Evolutionary conservation across 306 rosid species (phyloP), one percentile per base, ranked within the genome.

Genomic region (Glycine tomentella): DNA sequence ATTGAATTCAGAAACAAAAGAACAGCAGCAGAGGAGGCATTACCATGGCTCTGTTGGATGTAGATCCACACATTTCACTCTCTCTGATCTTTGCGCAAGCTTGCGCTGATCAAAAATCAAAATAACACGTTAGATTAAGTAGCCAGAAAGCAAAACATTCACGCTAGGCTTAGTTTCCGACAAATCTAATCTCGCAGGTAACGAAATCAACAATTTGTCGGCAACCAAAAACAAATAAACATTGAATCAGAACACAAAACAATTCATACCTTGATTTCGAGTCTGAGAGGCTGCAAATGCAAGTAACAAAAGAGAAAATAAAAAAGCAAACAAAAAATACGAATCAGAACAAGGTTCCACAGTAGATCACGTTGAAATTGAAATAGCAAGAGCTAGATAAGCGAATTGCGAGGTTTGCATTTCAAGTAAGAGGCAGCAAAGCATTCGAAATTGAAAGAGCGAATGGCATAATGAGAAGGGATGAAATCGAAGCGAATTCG

Each of bases 31-130:
- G 65, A 46, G 4, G 52, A 78, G 75, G 69, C 73, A 82, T 84
- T 96, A 96, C 99, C 99, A 96, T 93, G 99, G 99, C 64, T 96
- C 99, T 49, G 97, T 93, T 49, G 99, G 99, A 90, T 96, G 99
- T 42, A 96, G 93, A 93, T 96, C 99, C 88, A 93, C 99, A 67
- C 97, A 96, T 81, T 96, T 96, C 69, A 96, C 99, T 86, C 92
- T 87, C 82, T 92, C 93, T 70, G 93, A 90, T 77, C 87, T 86
- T 67, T 87, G 94, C 34, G 91, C 87, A 84, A 87, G 90, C 80
- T 87, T 78, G 49, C 90, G 80, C 97, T 92, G 90, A 72, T 77
- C 15, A 61, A 64, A 85, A 5, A 75, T 66, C 16, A 61, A 1
- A 67, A 64, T 4, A 72, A 48, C 33, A 68, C 7, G 84, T 90